Conservation (phyloP, 2,329 filamentous ascomycete species). For the Aschersonia sp. region DNA sequence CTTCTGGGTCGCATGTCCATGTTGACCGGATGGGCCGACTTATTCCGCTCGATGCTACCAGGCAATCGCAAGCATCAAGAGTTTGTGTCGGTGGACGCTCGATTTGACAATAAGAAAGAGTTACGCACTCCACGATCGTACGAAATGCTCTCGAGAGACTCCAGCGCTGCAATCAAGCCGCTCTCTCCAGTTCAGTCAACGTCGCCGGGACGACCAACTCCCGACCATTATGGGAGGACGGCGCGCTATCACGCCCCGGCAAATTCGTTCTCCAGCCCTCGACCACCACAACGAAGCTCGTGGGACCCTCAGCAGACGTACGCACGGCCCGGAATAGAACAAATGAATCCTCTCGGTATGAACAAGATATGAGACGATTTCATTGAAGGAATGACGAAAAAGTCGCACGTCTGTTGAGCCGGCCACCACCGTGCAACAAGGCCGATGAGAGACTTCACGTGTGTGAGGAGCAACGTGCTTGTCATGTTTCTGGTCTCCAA, state of each 20-base stretch:
- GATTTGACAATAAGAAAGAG: slow-evolving; percentile 44
- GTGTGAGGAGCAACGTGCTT: no score
- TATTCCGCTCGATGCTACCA: slow-evolving; percentile 29
- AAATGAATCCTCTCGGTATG: slow-evolving; percentile 41
- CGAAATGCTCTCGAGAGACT: slow-evolving; percentile 61
- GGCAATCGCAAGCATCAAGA: slow-evolving; percentile 49
- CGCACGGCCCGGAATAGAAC: slow-evolving; percentile 17
- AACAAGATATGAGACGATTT: slow-evolving; percentile 26
- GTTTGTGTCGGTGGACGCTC: slow-evolving; percentile 80
- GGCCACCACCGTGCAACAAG: no score
- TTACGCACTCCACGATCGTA: slow-evolving; percentile 43
- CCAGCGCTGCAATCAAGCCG: slow-evolving; percentile 39
- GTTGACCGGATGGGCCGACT: slow-evolving; percentile 66
- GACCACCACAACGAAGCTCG: slow-evolving; percentile 25
- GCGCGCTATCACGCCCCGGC: slow-evolving; percentile 38
- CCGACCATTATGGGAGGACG: slow-evolving; percentile 42
- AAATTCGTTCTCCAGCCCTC: slow-evolving; percentile 41
- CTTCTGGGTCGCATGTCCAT: slow-evolving; percentile 77
- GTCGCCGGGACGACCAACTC: slow-evolving; percentile 27
- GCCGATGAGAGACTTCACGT: no score
- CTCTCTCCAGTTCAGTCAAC: slow-evolving; percentile 23
- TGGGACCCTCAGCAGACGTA: slow-evolving; percentile 30
- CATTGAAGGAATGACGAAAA: not conserved
- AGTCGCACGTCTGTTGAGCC: no score
- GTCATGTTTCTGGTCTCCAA: no score